phyloP scores from a whole-genome alignment of 2,329 filamentous ascomycete genomes.

The Pseudogymnoascus sp. region DNA sequence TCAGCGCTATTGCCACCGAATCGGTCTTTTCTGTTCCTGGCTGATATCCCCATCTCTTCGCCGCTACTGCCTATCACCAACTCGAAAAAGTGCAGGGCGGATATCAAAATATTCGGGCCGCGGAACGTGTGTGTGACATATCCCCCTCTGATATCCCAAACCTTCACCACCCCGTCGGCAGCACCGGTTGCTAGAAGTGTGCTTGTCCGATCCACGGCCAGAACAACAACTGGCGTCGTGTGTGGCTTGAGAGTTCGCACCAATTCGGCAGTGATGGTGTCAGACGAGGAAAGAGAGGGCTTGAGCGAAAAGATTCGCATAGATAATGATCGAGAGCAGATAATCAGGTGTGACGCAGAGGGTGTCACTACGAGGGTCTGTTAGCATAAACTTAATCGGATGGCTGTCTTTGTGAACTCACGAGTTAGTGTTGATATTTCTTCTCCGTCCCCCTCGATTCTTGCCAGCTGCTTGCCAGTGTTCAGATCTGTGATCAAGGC shows the following conservation, averaged over 20 bases:
- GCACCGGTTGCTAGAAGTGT: slow-evolving; percentile 87
- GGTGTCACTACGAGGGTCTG: slow-evolving; percentile 65
- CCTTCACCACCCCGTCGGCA: slow-evolving; percentile 87
- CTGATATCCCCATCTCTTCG: slow-evolving; percentile 28
- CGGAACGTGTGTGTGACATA: slow-evolving; percentile 94
- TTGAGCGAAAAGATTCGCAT: slow-evolving; percentile 83
- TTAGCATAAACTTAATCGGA: slow-evolving; percentile 12
- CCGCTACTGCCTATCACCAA: slow-evolving; percentile 41
- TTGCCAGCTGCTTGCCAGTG: slow-evolving; percentile 72
- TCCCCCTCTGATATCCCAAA: slow-evolving; percentile 89
- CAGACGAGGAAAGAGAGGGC: slow-evolving; percentile 45
- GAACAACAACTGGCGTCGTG: slow-evolving; percentile 76
- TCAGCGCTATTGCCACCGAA: slow-evolving; percentile 39
- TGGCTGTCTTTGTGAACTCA: slow-evolving; percentile 29
- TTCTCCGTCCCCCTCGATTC: slow-evolving; percentile 83
- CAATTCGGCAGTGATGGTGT: slow-evolving; percentile 56
- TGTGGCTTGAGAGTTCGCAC: slow-evolving; percentile 82
- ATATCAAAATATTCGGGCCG: slow-evolving; percentile 84
- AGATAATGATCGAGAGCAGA: slow-evolving; percentile 90
- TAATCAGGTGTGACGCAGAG: slow-evolving; percentile 75
- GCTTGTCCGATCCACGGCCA: slow-evolving; percentile 77
- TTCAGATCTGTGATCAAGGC: slow-evolving; percentile 77
- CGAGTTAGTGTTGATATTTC: slow-evolving; percentile 65
- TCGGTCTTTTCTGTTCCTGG: slow-evolving; percentile 38
- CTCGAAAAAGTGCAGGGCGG: slow-evolving; percentile 87